Evolutionary conservation across 2,329 filamentous ascomycete species (phyloP).

Genomic region (Trichoderma oligosporum): DNA sequence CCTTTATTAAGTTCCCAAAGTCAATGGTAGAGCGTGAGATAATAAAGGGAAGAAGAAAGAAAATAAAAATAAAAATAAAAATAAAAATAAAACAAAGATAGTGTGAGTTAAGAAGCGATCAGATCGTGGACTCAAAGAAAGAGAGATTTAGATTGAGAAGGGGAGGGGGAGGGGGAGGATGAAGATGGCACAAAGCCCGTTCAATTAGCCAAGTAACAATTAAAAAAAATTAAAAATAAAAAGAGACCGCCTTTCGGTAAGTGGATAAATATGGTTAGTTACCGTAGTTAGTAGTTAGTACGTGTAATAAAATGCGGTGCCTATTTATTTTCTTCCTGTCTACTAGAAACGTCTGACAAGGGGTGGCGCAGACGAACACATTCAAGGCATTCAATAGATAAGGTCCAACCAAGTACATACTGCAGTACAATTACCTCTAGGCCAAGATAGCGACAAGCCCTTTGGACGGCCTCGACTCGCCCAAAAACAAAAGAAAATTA

Average conservation of each 20-base stretch:
- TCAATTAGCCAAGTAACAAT: conserved; percentile 1
- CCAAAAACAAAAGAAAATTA: background rate
- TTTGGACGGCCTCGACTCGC: no score
- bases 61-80: background rate
- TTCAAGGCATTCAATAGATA: no score
- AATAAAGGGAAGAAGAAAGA: background rate
- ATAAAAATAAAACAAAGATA: background rate
- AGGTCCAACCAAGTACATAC: no score
- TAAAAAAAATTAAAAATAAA: background rate
- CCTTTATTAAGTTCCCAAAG: background rate
- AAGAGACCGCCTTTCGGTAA: no score
- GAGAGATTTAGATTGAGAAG: background rate
- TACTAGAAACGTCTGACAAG: conserved; percentile 13
- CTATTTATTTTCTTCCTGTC: conserved; percentile 7
- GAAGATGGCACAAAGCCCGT: background rate
- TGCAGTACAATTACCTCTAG: background rate
- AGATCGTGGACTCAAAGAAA: background rate
- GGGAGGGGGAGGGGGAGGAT: no score
- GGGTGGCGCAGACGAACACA: conserved; percentile 14
- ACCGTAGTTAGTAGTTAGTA: background rate
- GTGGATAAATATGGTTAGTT: conserved; percentile 9
- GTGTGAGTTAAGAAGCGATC: background rate
- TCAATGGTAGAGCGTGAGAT: background rate
- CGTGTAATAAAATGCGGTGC: conserved; percentile 1
- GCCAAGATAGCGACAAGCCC: background rate